These are phyloP conservation scores for Penicillium cosmopolitanum DNA, from an alignment of 495 filamentous ascomycete species.

Conservation along the genomic window DNA sequence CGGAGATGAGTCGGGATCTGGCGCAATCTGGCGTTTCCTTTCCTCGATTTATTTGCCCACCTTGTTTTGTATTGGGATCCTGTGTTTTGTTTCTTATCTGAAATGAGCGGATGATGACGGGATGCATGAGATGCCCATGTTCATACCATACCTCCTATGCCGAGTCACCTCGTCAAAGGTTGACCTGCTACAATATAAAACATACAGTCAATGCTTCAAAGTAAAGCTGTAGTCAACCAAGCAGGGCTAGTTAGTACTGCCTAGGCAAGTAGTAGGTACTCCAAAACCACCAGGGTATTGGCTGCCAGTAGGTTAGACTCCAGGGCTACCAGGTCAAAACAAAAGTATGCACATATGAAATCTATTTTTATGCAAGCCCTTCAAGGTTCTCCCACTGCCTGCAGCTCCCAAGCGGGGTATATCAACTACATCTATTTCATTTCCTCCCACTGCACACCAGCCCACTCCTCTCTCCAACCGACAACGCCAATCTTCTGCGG, in stretches of 20 bases:
- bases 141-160: conserved; percentile 20
- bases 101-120: conserved; percentile 25
- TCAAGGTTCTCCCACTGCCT: not conserved
- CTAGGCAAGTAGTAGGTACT: not conserved
- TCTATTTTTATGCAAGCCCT: conserved; percentile 10
- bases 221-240: not conserved
- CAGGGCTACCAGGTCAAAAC: not conserved
- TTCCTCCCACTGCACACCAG: conserved; percentile 97
- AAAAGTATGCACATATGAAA: not conserved
- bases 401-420: conserved; percentile 1
- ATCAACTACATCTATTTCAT: conserved; percentile 38
- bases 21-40: conserved; percentile 37
- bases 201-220: conserved; percentile 6
- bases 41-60: conserved; percentile 17
- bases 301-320: not conserved
- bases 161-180: not conserved
- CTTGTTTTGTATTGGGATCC: conserved; percentile 31
- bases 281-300: too few species aligned
- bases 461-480: conserved; percentile 92
- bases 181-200: conserved; percentile 19
- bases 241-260: too few species aligned
- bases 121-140: conserved; percentile 23
- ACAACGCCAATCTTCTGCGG: conserved; percentile 52
- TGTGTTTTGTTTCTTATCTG: conserved; percentile 22
- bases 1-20: conserved; percentile 38